phyloP scores from a whole-genome alignment of 108 stramenopile genomes.

The Skeletonema tropicum region DNA sequence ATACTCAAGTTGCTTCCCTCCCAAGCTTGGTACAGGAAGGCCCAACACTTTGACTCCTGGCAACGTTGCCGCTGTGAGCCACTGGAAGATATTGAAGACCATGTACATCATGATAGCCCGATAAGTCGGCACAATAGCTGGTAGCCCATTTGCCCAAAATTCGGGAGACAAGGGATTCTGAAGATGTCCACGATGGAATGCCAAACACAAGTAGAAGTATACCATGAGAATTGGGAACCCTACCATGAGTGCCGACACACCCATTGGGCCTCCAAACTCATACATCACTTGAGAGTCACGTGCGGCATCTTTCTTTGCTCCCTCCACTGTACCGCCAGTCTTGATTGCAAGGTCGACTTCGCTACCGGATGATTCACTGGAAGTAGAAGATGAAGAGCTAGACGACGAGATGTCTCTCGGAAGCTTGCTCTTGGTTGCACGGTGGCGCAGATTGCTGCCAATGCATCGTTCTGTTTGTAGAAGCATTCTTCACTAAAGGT shows the following conservation, averaged over 20 bases:
- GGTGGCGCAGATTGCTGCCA: slow-evolving; percentile 22
- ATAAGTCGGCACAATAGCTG: slow-evolving; percentile 21
- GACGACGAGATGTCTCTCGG: neutral
- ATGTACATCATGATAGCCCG: slow-evolving; percentile 33
- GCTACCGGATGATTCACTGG: slow-evolving; percentile 13
- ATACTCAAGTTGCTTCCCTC: slow-evolving; percentile 46
- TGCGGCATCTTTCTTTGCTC: slow-evolving; percentile 30
- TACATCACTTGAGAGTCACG: slow-evolving; percentile 42
- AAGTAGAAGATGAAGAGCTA: slow-evolving; percentile 17
- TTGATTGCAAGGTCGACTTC: slow-evolving; percentile 11
- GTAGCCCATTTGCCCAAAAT: slow-evolving; percentile 35
- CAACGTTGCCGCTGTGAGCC: slow-evolving; percentile 44
- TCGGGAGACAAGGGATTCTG: slow-evolving; percentile 21
- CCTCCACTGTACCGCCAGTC: slow-evolving; percentile 15
- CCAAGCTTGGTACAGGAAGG: slow-evolving; percentile 49
- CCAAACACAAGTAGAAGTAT: slow-evolving; percentile 44
- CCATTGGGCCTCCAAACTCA: slow-evolving; percentile 48
- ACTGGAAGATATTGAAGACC: slow-evolving; percentile 42
- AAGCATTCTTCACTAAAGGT: slow-evolving; percentile 1
- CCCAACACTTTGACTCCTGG: slow-evolving; percentile 49
- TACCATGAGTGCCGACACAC: slow-evolving; percentile 41
- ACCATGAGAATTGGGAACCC: slow-evolving; percentile 47
- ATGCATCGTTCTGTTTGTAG: slow-evolving; percentile 35
- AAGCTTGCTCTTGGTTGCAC: slow-evolving; percentile 5
- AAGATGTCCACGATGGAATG: slow-evolving; percentile 30